Percentiles rank a stretch among this genome's conserved stretches.
phyloP scores from a whole-genome alignment of 352 stramenopile genomes.

The Globisporangium paddicum region DNA sequence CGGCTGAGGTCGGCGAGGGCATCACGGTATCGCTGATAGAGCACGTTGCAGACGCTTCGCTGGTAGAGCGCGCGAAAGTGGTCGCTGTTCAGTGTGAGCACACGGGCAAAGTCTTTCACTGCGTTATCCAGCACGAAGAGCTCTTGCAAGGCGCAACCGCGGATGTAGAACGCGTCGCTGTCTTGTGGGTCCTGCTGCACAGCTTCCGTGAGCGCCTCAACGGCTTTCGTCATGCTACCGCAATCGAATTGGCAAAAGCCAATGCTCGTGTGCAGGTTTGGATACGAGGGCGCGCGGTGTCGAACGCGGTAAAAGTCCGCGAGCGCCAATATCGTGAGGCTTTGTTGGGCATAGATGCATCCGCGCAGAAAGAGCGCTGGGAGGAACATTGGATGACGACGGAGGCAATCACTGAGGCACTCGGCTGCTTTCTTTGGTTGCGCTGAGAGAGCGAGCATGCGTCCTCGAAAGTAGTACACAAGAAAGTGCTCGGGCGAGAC shows the following conservation, averaged over 20 bases:
- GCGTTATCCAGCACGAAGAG: slow-evolving; percentile 36
- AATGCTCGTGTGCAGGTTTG: slow-evolving; percentile 41
- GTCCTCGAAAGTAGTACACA: slow-evolving; percentile 35
- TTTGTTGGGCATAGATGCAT: slow-evolving; percentile 46
- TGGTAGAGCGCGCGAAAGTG: slow-evolving; percentile 34
- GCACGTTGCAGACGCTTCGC: slow-evolving; percentile 29
- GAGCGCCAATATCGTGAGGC: slow-evolving; percentile 41
- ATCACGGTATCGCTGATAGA: slow-evolving; percentile 26
- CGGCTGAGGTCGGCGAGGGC: slow-evolving; percentile 24
- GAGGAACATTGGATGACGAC: slow-evolving; percentile 34
- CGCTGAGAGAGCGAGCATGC: slow-evolving; percentile 33
- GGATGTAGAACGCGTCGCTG: slow-evolving; percentile 35
- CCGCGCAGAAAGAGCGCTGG: slow-evolving; percentile 50
- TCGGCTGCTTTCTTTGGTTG: slow-evolving; percentile 25
- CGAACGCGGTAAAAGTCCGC: slow-evolving; percentile 50
- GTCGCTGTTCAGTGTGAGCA: slow-evolving; percentile 14
- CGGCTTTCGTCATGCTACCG: slow-evolving; percentile 30
- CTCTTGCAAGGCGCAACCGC: slow-evolving; percentile 46
- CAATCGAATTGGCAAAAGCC: slow-evolving; percentile 48
- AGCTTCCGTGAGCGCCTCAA: slow-evolving; percentile 43
- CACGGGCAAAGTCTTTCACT: slow-evolving; percentile 32
- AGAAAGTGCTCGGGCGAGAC: slow-evolving; percentile 34
- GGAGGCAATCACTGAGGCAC: slow-evolving; percentile 29
- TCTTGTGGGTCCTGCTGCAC: slow-evolving; percentile 20
- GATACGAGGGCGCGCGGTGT: slow-evolving; percentile 38